Base-by-base conservation (phyloP, 768 basidiomycete species). In the button mushroom (Agaricus bisporus) region DNA sequence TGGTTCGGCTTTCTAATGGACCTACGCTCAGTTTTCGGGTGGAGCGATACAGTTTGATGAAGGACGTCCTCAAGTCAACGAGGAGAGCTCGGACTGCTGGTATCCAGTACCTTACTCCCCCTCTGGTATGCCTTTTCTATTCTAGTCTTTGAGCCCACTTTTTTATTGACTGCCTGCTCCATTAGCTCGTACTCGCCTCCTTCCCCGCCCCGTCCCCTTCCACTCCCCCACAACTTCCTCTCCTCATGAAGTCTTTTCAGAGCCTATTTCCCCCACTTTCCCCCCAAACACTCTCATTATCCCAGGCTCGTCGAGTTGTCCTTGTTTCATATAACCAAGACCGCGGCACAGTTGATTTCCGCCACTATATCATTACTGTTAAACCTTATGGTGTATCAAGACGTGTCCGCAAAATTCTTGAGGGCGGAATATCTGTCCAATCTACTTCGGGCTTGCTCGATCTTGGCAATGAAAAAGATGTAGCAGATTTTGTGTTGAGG, bases 161-260 rank as follows among this genome's bases (percentile, higher is more conserved):
- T 32, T 22, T 38, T n/a, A n/a, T 18, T 29, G 22, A 39, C 54
- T 38, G 9, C 51, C 41, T 36, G 43, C 52, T 47, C 20, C 56
- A 41, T 36, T 65, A 95, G 95, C 85, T 98, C 54, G 95, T 99
- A 2, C 82, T 98, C 25, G 91, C 87, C 58, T 95, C 85, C 15
- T 95, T 83, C 70, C 92, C 82, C 49, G 82, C 77, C 54, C 86
- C 83, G 47, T 84, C 81, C 9, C 86, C 88, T 2, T 77, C 73
- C 20, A 86, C 86, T 2, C 87, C 91, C 2, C 82, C 85, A 2
- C 93, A 98, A 65, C 77, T 98, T 37, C 79, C 91, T 36, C 85
- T 98, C 54, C 80, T 98, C 64, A 87, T 94, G 80, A 97, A 97
- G 69, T 83, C 93, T 55, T 97, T 99, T 72, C 97, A 98, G 68